Conservation (phyloP, 768 basidiomycete species). For the Auricularia sp. region DNA sequence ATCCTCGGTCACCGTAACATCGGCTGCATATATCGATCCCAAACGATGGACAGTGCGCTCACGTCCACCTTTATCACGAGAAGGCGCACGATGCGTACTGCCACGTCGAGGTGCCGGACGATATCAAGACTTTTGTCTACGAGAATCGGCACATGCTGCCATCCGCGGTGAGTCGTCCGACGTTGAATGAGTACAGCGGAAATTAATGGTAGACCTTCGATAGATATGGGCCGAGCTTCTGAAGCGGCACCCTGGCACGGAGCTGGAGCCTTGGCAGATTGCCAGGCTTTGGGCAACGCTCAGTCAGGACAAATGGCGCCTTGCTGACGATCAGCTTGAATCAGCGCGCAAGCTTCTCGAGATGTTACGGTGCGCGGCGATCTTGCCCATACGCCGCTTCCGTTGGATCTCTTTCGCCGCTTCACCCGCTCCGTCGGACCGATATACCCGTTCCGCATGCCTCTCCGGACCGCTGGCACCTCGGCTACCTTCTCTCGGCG, state of each 20-base stretch:
- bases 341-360: not conserved
- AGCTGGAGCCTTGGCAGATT: not conserved
- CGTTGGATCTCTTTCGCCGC: too few species aligned
- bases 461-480: too few species aligned
- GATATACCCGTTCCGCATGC: too few species aligned
- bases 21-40: not conserved
- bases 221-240: slow-evolving; percentile 5
- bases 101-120: not conserved
- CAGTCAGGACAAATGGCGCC: slow-evolving; percentile 5
- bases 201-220: not conserved
- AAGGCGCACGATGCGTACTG: not conserved
- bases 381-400: too few species aligned
- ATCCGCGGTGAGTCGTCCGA: not conserved
- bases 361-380: too few species aligned
- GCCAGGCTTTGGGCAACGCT: not conserved
- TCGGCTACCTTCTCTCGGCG: too few species aligned
- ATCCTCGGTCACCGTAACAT: too few species aligned
- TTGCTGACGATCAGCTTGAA: not conserved
- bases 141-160: not conserved
- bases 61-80: not conserved
- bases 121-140: not conserved
- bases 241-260: not conserved
- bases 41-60: not conserved
- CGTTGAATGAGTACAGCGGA: not conserved
- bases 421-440: too few species aligned